These are phyloP conservation scores for Mucuna pruriens DNA, from an alignment of 306 rosid species.

Conservation along the genomic window DNA sequence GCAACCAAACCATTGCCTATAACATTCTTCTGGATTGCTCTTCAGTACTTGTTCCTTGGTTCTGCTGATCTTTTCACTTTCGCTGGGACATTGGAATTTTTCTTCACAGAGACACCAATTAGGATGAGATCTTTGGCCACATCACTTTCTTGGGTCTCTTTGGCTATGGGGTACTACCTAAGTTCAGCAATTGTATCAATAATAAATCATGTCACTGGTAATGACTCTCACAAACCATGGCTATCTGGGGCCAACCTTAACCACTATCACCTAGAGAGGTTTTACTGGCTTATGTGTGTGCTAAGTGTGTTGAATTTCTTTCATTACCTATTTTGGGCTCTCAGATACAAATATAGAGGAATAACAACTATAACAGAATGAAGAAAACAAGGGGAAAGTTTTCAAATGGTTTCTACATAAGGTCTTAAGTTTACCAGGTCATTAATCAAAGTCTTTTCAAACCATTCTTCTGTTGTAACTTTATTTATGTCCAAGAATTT, in stretches of 20 bases:
- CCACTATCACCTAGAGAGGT: constrained; percentile 75
- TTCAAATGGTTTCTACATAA: not conserved
- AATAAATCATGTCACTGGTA: constrained; percentile 65
- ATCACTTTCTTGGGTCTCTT: constrained; percentile 86
- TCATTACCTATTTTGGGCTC: constrained; percentile 86
- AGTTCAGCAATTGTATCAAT: constrained; percentile 78
- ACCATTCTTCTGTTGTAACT: constrained; percentile 17
- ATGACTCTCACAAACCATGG: constrained; percentile 61
- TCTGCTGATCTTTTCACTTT: constrained; percentile 94
- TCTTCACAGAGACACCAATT: constrained; percentile 89
- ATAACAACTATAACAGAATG: constrained; percentile 25
- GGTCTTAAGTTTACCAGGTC: not conserved
- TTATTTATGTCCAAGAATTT: too few species aligned
- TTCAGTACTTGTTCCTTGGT: constrained; percentile 84
- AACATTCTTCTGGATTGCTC: constrained; percentile 83
- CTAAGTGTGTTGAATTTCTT: constrained; percentile 83
- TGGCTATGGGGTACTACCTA: constrained; percentile 87
- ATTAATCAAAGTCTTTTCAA: not conserved
- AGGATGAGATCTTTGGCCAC: constrained; percentile 93
- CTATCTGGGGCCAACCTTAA: constrained; percentile 69
- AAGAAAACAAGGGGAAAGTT: not conserved
- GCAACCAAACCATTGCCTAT: constrained; percentile 63
- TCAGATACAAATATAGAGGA: constrained; percentile 65
- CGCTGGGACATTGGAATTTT: constrained; percentile 84
- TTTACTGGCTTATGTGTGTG: constrained; percentile 95